Evolutionary conservation across 179 eudicot species (phyloP).

Genomic region (Patellifolia procumbens): DNA sequence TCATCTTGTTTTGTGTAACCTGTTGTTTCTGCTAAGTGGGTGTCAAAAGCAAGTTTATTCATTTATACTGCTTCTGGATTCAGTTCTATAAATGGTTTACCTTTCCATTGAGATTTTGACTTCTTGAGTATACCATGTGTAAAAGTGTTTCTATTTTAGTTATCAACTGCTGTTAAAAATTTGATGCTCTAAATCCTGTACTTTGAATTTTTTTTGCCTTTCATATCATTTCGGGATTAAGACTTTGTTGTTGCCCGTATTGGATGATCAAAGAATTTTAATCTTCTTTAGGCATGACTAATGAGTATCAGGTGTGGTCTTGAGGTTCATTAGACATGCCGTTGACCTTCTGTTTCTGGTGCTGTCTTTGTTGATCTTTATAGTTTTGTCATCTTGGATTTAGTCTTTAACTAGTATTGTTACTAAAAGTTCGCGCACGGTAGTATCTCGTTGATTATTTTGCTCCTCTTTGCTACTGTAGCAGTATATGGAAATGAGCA

Average conservation of each 20-base stretch:
- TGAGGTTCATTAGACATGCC: conserved; percentile 1
- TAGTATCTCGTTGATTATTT: background rate
- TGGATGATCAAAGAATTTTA: background rate
- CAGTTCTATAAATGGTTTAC: conserved; percentile 2
- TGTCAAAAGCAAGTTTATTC: conserved; percentile 9
- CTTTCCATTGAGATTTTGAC: conserved; percentile 11
- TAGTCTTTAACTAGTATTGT: no score
- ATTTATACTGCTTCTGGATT: conserved; percentile 8
- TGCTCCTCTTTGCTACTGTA: background rate
- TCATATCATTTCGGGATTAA: background rate
- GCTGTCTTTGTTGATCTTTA: conserved; percentile 1
- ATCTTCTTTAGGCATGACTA: background rate
- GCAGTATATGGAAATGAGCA: background rate
- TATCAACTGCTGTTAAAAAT: background rate
- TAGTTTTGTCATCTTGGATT: background rate
- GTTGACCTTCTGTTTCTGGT: conserved; percentile 17
- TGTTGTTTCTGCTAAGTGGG: conserved; percentile 22
- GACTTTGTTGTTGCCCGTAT: background rate
- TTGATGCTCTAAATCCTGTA: background rate
- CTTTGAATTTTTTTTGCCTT: background rate
- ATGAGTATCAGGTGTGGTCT: background rate
- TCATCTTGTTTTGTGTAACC: conserved; percentile 20
- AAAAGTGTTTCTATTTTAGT: background rate
- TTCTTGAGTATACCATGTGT: background rate
- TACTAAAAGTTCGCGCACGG: no score